Conservation (phyloP, 2,329 filamentous ascomycete genomes). For the Neurospora sp. region DNA sequence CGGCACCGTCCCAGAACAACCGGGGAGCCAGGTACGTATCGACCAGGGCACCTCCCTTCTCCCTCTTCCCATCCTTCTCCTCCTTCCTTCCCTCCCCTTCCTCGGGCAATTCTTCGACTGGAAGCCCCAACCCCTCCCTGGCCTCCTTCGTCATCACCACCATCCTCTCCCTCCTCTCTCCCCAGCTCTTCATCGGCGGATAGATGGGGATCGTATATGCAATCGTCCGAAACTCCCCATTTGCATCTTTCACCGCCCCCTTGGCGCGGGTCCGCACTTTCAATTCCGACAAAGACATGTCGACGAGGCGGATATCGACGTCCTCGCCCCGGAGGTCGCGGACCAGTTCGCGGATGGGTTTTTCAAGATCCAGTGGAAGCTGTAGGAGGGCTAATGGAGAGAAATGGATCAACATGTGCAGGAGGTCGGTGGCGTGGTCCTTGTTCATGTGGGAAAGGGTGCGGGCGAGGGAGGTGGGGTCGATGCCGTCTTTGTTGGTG, state of each 20-base stretch:
- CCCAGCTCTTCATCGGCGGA: slow-evolving; percentile 59
- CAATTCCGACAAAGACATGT: slow-evolving; percentile 55
- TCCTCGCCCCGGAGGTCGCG: slow-evolving; percentile 34
- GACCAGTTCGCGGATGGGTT: slow-evolving; percentile 37
- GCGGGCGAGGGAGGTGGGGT: slow-evolving; percentile 15
- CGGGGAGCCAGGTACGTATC: slow-evolving; percentile 32
- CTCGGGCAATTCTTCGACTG: slow-evolving; percentile 23
- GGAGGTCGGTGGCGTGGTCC: slow-evolving; percentile 66
- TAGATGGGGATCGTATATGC: slow-evolving; percentile 49
- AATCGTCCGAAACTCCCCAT: slow-evolving; percentile 10
- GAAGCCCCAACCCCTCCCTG: slow-evolving; percentile 48
- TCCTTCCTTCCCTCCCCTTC: neutral
- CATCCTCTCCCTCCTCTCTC: slow-evolving; percentile 58
- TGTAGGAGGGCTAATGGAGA: slow-evolving; percentile 18
- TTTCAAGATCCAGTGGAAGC: neutral
- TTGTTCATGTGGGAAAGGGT: slow-evolving; percentile 78
- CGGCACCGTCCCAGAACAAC: slow-evolving; percentile 43
- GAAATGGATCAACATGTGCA: slow-evolving; percentile 69
- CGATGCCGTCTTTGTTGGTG: slow-evolving; percentile 4
- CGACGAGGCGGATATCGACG: slow-evolving; percentile 42
- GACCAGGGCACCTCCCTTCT: slow-evolving; percentile 23
- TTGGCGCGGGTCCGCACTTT: slow-evolving; percentile 43
- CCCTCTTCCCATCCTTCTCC: neutral
- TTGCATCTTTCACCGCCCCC: neutral
- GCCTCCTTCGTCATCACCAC: slow-evolving; percentile 57